Evolutionary conservation across 192 early-diverging fungal species (phyloP).

Genomic region (Backusella macrospora): DNA sequence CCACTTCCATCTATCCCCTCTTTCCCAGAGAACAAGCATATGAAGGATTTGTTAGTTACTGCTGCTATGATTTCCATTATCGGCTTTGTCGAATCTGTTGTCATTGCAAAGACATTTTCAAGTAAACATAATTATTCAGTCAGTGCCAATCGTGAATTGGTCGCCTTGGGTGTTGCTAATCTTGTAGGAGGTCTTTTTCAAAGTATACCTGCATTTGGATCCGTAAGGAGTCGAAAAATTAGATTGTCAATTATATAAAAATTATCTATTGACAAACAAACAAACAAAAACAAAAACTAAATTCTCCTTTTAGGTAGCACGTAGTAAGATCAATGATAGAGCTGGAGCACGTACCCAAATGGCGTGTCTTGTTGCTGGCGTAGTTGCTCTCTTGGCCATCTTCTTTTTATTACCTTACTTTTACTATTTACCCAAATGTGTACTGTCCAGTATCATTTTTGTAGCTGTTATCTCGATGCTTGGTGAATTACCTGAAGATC

Average conservation of each 20-base stretch:
- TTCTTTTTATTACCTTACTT: constrained; percentile 77
- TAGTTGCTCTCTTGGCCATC: constrained; percentile 77
- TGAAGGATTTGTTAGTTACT: constrained; percentile 77
- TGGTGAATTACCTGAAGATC: constrained; percentile 72
- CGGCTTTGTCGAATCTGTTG: constrained; percentile 97
- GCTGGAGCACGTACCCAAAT: constrained; percentile 92
- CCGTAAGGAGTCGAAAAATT: constrained; percentile 19
- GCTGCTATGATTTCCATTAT: constrained; percentile 92
- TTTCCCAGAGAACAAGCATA: constrained; percentile 54
- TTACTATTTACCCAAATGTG: constrained; percentile 41
- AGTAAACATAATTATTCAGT: constrained; percentile 90
- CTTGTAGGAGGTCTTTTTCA: constrained; percentile 79
- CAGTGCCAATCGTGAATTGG: constrained; percentile 94
- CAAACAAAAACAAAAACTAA: neutral
- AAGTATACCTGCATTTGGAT: constrained; percentile 44
- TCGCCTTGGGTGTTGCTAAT: constrained; percentile 92
- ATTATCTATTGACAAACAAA: neutral
- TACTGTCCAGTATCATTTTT: constrained; percentile 76
- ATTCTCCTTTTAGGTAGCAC: constrained; percentile 60
- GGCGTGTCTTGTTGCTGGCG: constrained; percentile 79
- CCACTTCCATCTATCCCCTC: constrained; percentile 64
- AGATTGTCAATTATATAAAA: constrained; percentile 1
- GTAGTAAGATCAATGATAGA: constrained; percentile 92
- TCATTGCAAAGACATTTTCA: constrained; percentile 91
- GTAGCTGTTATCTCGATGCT: constrained; percentile 82